These are phyloP conservation scores for Zalaria sp. DNA, from an alignment of 2,329 filamentous ascomycete genomes.

Conservation along the genomic window DNA sequence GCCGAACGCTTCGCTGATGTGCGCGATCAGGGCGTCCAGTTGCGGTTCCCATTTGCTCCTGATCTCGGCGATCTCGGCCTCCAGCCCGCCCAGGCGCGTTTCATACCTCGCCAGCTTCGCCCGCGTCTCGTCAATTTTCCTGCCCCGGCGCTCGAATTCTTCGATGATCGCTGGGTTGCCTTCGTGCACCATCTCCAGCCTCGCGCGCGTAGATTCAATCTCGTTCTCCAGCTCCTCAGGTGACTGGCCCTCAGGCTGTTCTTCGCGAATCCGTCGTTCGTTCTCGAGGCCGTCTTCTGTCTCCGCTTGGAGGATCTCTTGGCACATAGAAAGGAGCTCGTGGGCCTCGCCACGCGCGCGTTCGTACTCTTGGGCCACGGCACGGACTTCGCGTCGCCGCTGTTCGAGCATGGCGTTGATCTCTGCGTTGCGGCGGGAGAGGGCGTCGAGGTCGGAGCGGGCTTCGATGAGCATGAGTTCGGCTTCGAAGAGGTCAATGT, in stretches of 20 bases:
- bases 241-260: slow-evolving; percentile 14
- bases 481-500: slow-evolving; percentile 52
- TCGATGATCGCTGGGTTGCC: slow-evolving; percentile 62
- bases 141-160: slow-evolving; percentile 61
- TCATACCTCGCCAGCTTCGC: slow-evolving; percentile 43
- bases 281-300: slow-evolving; percentile 7
- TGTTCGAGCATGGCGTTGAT: slow-evolving; percentile 40
- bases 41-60: slow-evolving; percentile 68
- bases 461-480: slow-evolving; percentile 66
- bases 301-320: slow-evolving; percentile 9
- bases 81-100: slow-evolving; percentile 40
- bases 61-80: slow-evolving; percentile 47
- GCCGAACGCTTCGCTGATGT: slow-evolving; percentile 82
- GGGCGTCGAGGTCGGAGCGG: slow-evolving; percentile 57
- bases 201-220: slow-evolving; percentile 58
- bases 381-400: slow-evolving; percentile 26
- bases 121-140: slow-evolving; percentile 53
- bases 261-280: slow-evolving; percentile 11
- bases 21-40: slow-evolving; percentile 60
- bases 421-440: slow-evolving; percentile 51
- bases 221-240: slow-evolving; percentile 55
- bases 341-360: slow-evolving; percentile 5
- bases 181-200: slow-evolving; percentile 66
- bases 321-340: slow-evolving; percentile 8
- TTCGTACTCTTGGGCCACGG: slow-evolving; percentile 15